phyloP scores from a whole-genome alignment of 345 rosid genomes.

The Pseudoturritis turrita region DNA sequence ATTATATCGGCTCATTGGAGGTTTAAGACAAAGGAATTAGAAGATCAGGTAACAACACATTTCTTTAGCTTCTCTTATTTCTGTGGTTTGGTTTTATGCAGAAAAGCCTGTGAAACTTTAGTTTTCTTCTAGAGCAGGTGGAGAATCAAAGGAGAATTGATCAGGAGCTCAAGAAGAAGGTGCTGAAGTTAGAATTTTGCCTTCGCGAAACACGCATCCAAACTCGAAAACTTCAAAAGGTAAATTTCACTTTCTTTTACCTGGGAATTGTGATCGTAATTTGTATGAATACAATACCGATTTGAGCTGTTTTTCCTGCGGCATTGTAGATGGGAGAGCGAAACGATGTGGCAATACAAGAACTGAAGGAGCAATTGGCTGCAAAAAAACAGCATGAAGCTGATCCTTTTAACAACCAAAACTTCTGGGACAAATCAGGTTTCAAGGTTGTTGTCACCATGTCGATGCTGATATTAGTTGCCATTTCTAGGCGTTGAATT shows the following conservation, averaged over 20 bases:
- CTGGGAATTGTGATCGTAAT: background rate
- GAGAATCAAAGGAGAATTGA: conserved; percentile 80
- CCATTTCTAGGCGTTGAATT: conserved; percentile 63
- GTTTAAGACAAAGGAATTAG: conserved; percentile 71
- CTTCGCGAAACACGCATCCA: conserved; percentile 85
- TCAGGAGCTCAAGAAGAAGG: conserved; percentile 85
- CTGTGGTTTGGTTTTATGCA: background rate
- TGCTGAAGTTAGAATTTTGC: conserved; percentile 84
- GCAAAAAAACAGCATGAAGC: conserved; percentile 38
- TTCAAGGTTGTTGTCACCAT: conserved; percentile 78
- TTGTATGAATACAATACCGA: background rate
- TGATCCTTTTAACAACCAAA: conserved; percentile 36
- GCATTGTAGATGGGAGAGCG: conserved; percentile 68
- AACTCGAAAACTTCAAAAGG: conserved; percentile 80
- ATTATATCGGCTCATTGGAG: conserved; percentile 85
- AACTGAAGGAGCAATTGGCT: conserved; percentile 61
- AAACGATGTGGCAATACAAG: conserved; percentile 72
- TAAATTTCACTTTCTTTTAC: conserved; percentile 23
- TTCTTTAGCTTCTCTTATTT: conserved; percentile 7
- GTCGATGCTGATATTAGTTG: conserved; percentile 84
- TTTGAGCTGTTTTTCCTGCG: background rate
- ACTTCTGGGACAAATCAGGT: conserved; percentile 80
- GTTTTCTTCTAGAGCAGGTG: conserved; percentile 41
- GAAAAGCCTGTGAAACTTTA: background rate
- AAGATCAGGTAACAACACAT: conserved; percentile 58